Evolutionary conservation across 108 stramenopile genomes (phyloP), one percentile per base, ranked within the genome.

Genomic region (Tribonema minus): DNA sequence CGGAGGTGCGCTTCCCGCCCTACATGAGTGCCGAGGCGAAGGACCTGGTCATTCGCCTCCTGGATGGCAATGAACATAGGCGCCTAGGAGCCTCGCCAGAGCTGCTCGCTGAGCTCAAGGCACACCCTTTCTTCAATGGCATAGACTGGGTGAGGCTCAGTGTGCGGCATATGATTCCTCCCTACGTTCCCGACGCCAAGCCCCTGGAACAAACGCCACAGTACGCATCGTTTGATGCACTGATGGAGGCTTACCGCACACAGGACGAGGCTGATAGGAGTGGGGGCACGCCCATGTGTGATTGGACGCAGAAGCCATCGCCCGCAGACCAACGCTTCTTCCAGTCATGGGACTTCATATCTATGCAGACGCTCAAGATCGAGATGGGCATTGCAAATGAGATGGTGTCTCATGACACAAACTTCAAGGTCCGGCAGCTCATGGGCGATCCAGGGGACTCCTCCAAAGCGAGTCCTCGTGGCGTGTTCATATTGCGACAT

Each of bases 351-450:
- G 85, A 87, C 71, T 87, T 83, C 70, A 66, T 87, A 2, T 85
- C 84, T 28, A 68, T 85, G 74, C 86, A 87, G 74, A 87, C 86
- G 32, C 81, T 87, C 32, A 84, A 85, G 71, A 38, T 87, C 2
- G 86, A 87, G 61, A 59, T 85, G 33, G 86, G 86, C 12, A 67
- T 87, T 2, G 76, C 77, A 25, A 71, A 66, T 20, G 84, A 85
- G 81, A 87, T 85, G 85, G 85, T 71, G 5, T 41, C 76, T 2
- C 82, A 81, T 38, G 85, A 82, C 34, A 79, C 70, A 26, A 87
- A 85, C 68, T 83, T 78, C 65, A 87, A 87, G 84, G 85, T 79
- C 33, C 9, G 69, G 6, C 26, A 64, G 46, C 20, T 54, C 15
- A 54, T 54, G 46, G 46, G 46, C 9, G 46, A 54, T 54, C n/a